Percentiles rank a stretch among this genome's conserved stretches.
Evolutionary conservation across 345 rosid genomes (phyloP).

Genomic region (Moricandia moricandioides): DNA sequence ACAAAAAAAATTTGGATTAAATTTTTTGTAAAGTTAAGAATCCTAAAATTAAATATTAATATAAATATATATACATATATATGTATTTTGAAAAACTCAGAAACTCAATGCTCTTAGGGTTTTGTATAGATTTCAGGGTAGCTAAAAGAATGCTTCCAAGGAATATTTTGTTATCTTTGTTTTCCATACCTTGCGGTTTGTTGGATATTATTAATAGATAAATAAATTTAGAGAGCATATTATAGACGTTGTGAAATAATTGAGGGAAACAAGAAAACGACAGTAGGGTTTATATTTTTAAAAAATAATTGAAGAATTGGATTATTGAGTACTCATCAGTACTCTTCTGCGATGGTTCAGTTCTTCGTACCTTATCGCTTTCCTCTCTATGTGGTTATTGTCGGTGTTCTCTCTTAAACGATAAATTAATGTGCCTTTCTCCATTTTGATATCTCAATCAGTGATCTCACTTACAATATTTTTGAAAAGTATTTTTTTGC

Average conservation of each 20-base stretch:
- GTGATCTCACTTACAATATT: not conserved
- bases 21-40: no score
- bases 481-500: not conserved
- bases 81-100: no score
- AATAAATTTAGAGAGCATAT: not conserved
- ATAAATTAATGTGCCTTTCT: not conserved
- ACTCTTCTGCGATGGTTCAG: constrained; percentile 31
- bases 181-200: not conserved
- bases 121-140: not conserved
- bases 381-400: constrained; percentile 7
- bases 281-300: constrained; percentile 30
- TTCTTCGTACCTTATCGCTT: constrained; percentile 35
- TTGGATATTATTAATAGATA: constrained; percentile 1
- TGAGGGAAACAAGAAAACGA: constrained; percentile 37
- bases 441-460: not conserved
- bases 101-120: no score
- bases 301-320: constrained; percentile 24
- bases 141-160: not conserved
- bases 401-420: constrained; percentile 26
- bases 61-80: no score
- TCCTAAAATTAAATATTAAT: no score
- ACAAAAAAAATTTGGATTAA: no score
- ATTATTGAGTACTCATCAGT: constrained; percentile 34
- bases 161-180: not conserved
- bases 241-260: constrained; percentile 31